phyloP scores from a whole-genome alignment of 306 rosid species.

The Prunus mume region DNA sequence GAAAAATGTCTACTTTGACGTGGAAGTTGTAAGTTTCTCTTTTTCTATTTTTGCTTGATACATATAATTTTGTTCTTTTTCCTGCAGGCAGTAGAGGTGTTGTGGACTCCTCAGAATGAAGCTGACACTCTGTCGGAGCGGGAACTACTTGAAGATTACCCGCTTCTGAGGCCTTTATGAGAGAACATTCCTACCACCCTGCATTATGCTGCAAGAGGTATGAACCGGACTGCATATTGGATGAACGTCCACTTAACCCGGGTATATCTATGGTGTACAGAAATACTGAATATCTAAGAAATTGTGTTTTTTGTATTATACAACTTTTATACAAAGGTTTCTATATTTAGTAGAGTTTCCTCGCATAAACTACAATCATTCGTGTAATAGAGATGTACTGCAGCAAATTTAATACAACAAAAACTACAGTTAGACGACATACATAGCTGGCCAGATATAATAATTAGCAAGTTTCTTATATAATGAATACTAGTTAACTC shows the following conservation, averaged over 20 bases:
- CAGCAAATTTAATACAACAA: background rate
- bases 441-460: background rate
- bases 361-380: background rate
- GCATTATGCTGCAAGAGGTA: constrained; percentile 20
- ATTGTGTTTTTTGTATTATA: background rate
- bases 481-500: background rate
- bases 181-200: background rate
- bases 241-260: constrained; percentile 16
- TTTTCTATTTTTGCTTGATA: background rate
- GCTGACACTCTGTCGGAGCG: constrained; percentile 91
- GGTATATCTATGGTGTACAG: constrained; percentile 21
- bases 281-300: constrained; percentile 4
- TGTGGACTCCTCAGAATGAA: constrained; percentile 99
- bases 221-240: constrained; percentile 22
- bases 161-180: constrained; percentile 90
- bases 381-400: background rate
- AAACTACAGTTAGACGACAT: background rate
- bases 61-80: background rate
- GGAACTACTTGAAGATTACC: constrained; percentile 94
- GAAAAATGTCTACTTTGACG: background rate
- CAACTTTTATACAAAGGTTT: background rate
- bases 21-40: background rate
- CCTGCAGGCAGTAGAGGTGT: constrained; percentile 91
- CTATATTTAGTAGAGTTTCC: background rate
- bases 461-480: background rate